These are phyloP conservation scores for Fusarium lyarnte DNA, from an alignment of 2,329 filamentous ascomycete genomes.

Conservation along the genomic window DNA sequence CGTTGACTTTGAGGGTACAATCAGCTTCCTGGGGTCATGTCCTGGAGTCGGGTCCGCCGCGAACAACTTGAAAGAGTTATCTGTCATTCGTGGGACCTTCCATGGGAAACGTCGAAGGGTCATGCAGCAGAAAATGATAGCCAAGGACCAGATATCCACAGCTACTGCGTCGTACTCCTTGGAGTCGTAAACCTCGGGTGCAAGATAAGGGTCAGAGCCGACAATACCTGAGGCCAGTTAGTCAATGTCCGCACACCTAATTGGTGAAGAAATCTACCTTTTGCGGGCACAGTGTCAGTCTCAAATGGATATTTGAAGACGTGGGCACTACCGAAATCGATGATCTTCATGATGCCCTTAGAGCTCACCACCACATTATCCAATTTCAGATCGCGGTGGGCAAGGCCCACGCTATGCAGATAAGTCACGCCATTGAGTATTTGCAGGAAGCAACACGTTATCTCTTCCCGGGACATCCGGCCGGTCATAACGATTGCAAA, in stretches of 20 bases:
- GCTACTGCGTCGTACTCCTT: slow-evolving; percentile 93
- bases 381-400: slow-evolving; percentile 93
- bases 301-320: slow-evolving; percentile 99
- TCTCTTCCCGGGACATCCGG: slow-evolving; percentile 92
- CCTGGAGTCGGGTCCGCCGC: slow-evolving; percentile 84
- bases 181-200: slow-evolving; percentile 94
- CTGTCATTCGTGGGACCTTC: slow-evolving; percentile 91
- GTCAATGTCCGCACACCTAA: neutral
- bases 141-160: slow-evolving; percentile 96
- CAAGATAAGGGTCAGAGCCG: slow-evolving; percentile 92
- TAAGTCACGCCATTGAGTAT: slow-evolving; percentile 95
- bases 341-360: slow-evolving; percentile 98
- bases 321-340: slow-evolving; percentile 97
- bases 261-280: slow-evolving; percentile 43
- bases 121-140: slow-evolving; percentile 99
- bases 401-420: slow-evolving; percentile 92
- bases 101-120: slow-evolving; percentile 93
- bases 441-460: slow-evolving; percentile 91
- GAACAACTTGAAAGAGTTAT: slow-evolving; percentile 96
- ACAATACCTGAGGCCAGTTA: slow-evolving; percentile 63
- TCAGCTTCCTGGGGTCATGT: slow-evolving; percentile 65
- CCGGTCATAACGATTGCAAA: slow-evolving; percentile 99
- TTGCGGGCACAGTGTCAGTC: slow-evolving; percentile 62
- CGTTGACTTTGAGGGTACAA: slow-evolving; percentile 57
- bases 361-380: slow-evolving; percentile 99